phyloP scores from a whole-genome alignment of 257 asterid species.

The Capsicum pubescens region DNA sequence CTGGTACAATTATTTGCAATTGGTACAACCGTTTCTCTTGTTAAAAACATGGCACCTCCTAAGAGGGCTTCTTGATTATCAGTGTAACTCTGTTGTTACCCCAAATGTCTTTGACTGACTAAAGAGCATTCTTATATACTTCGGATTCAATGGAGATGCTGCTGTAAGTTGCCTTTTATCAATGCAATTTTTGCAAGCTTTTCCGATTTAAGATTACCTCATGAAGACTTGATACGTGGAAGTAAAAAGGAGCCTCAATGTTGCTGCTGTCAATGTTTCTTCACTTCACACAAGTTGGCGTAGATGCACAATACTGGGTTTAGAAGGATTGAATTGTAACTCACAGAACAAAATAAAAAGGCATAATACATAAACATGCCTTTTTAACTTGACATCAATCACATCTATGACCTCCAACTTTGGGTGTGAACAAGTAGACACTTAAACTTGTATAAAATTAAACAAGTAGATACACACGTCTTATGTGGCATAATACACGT shows the following conservation, averaged over 20 bases:
- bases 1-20: constrained; percentile 49
- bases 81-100: neutral
- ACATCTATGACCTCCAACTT: too few relatives aligned
- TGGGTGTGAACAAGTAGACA: too few relatives aligned
- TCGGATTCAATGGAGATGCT: neutral
- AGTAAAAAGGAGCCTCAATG: neutral
- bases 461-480: too few relatives aligned
- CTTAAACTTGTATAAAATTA: too few relatives aligned
- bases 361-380: too few relatives aligned
- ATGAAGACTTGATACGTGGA: neutral
- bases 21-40: constrained; percentile 53
- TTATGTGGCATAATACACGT: too few relatives aligned
- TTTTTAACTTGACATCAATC: too few relatives aligned
- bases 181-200: neutral
- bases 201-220: neutral
- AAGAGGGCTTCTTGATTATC: constrained; percentile 63
- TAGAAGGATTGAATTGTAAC: neutral
- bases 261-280: neutral
- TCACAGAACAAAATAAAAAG: neutral
- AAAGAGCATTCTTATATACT: neutral
- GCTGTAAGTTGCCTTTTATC: neutral
- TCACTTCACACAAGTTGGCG: neutral
- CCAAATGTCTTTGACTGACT: neutral
- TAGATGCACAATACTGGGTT: neutral
- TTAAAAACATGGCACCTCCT: constrained; percentile 86